A percentile compares a stretch with the other conserved stretches of the same genome.
phyloP scores from a whole-genome alignment of 805 yeast species.

The Suhomyces canberraensis region DNA sequence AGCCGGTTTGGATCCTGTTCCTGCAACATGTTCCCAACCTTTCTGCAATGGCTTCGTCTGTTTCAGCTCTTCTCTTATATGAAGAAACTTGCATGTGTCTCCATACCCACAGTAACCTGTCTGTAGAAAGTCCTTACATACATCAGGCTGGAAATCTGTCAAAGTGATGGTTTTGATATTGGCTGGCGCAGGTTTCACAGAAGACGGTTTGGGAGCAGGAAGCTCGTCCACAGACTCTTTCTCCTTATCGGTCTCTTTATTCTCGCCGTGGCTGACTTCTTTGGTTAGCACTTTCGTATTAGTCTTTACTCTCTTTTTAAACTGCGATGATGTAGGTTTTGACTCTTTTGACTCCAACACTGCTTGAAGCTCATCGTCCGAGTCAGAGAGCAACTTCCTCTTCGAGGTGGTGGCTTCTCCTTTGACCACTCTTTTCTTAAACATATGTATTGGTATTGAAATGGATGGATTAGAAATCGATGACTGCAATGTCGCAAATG shows the following conservation, averaged over 20 bases:
- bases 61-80: slow-evolving; percentile 80
- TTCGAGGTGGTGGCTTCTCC: slow-evolving; percentile 1
- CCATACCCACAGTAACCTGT: slow-evolving; percentile 98
- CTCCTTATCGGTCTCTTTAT: not conserved
- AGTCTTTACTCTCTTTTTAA: slow-evolving; percentile 7
- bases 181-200: slow-evolving; percentile 28
- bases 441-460: slow-evolving; percentile 10
- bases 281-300: not conserved
- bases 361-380: not conserved
- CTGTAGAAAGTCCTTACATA: slow-evolving; percentile 86
- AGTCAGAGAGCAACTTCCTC: slow-evolving; percentile 5
- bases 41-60: slow-evolving; percentile 61
- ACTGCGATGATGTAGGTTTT: not conserved
- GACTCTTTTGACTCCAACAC: not conserved
- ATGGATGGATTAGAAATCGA: not conserved
- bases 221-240: not conserved
- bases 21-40: slow-evolving; percentile 62
- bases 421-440: slow-evolving; percentile 11
- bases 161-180: slow-evolving; percentile 62
- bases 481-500: not conserved
- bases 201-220: not conserved
- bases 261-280: slow-evolving; percentile 4
- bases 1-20: slow-evolving; percentile 16
- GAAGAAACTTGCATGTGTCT: slow-evolving; percentile 92
- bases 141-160: slow-evolving; percentile 87